Conservation (phyloP, 345 rosid species). For the Eucalyptus victrix region DNA sequence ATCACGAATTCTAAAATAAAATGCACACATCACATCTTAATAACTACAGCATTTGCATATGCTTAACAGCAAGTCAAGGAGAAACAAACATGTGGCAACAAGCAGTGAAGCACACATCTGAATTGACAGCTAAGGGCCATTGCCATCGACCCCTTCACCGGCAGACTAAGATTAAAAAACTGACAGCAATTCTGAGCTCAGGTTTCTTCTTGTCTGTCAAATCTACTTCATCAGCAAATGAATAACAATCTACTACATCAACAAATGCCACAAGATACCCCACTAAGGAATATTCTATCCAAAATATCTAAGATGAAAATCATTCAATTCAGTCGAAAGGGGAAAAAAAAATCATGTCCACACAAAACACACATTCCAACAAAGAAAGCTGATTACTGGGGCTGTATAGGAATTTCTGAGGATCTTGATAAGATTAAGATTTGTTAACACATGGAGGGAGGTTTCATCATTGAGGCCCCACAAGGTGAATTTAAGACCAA, state of each 20-base stretch:
- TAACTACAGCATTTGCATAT: background rate
- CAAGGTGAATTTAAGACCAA: constrained; percentile 4
- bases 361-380: background rate
- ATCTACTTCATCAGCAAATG: background rate
- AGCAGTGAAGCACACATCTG: background rate
- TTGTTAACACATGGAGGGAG: constrained; percentile 25
- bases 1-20: background rate
- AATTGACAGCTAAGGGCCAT: background rate
- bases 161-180: background rate
- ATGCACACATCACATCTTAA: background rate
- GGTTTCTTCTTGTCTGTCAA: background rate
- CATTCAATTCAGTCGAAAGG: background rate
- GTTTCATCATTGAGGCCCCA: constrained; percentile 31
- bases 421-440: constrained; percentile 11
- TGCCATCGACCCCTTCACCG: background rate
- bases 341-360: background rate
- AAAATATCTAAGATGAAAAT: background rate
- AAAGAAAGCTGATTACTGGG: background rate
- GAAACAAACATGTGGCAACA: background rate
- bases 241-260: background rate
- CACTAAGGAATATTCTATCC: background rate
- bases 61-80: background rate
- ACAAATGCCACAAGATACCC: background rate
- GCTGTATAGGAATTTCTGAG: background rate
- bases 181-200: background rate